These are phyloP conservation scores for Lachnellula cervina DNA, from an alignment of 2,329 filamentous ascomycete genomes.

Conservation along the genomic window DNA sequence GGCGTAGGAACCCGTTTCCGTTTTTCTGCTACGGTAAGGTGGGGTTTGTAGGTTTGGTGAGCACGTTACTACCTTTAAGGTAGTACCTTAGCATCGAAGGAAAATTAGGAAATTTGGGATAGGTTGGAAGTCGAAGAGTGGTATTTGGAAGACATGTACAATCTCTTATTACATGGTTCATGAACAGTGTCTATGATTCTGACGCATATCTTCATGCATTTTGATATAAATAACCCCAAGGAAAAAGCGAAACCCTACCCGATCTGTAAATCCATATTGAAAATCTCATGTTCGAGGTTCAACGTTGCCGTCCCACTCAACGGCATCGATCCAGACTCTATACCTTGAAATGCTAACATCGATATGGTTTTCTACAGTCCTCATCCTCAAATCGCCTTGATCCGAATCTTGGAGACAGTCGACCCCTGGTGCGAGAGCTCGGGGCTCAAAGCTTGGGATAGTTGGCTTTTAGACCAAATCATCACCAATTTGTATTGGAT, in stretches of 20 bases:
- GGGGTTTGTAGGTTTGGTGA: conserved; percentile 48
- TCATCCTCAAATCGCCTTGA: too few species aligned
- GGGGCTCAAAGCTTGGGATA: neutral
- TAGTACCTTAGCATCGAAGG: conserved; percentile 47
- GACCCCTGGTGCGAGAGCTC: neutral
- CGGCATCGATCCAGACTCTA: too few species aligned
- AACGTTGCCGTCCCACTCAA: too few species aligned
- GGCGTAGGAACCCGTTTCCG: conserved; percentile 50
- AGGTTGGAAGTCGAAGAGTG: neutral
- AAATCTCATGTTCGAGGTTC: too few species aligned
- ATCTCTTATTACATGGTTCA: neutral
- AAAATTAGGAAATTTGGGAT: conserved; percentile 61
- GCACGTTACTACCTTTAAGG: conserved; percentile 48
- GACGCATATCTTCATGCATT: too few species aligned
- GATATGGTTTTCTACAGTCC: too few species aligned
- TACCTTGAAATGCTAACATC: too few species aligned
- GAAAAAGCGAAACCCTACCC: too few species aligned
- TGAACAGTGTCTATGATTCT: too few species aligned
- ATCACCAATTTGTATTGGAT: conserved; percentile 4
- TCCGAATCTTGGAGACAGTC: neutral
- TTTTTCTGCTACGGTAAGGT: conserved; percentile 43
- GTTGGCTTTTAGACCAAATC: neutral
- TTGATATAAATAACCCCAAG: too few species aligned
- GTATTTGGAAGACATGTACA: neutral
- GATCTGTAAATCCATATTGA: too few species aligned